phyloP scores from a whole-genome alignment of 139 green algal genomes.

The Tetratostichococcus sp. region DNA sequence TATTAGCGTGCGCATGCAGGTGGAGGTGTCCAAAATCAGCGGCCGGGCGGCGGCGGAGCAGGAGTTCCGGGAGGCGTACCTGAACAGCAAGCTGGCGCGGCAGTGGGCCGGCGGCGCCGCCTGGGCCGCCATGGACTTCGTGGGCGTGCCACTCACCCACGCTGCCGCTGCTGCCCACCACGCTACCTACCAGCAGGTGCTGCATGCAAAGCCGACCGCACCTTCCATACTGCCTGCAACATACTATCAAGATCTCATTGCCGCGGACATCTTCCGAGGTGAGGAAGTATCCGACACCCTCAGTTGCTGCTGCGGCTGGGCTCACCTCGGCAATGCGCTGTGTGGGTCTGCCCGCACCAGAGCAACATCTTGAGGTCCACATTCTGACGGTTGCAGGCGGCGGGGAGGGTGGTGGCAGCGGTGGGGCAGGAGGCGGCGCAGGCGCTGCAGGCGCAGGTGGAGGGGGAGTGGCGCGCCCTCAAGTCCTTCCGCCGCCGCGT shows the following conservation, averaged over 20 bases:
- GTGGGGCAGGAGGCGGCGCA: neutral
- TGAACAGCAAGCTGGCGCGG: conserved; percentile 23
- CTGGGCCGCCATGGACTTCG: neutral
- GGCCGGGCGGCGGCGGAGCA: neutral
- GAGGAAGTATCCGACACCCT: too few relatives aligned
- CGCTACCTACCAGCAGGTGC: neutral
- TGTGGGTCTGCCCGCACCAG: too few relatives aligned
- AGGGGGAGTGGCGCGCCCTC: neutral
- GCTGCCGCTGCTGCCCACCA: neutral
- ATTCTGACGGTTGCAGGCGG: neutral
- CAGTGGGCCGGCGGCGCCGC: neutral
- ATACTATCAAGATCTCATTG: too few relatives aligned
- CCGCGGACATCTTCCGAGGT: too few relatives aligned
- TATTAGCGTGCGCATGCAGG: neutral
- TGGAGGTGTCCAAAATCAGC: neutral
- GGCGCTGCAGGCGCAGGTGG: neutral
- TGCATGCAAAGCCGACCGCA: too few relatives aligned
- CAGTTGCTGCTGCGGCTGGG: too few relatives aligned
- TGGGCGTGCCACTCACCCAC: neutral
- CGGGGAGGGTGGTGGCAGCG: neutral
- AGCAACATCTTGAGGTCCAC: too few relatives aligned
- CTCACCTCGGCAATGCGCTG: too few relatives aligned
- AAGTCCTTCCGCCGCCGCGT: neutral
- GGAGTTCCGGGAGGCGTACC: neutral
- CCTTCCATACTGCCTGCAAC: too few relatives aligned